A percentile compares a stretch with the other conserved stretches of the same genome.
These are phyloP conservation scores for Wickerhamiella kurtzmanii DNA, from an alignment of 805 yeast species.

Conservation along the genomic window DNA sequence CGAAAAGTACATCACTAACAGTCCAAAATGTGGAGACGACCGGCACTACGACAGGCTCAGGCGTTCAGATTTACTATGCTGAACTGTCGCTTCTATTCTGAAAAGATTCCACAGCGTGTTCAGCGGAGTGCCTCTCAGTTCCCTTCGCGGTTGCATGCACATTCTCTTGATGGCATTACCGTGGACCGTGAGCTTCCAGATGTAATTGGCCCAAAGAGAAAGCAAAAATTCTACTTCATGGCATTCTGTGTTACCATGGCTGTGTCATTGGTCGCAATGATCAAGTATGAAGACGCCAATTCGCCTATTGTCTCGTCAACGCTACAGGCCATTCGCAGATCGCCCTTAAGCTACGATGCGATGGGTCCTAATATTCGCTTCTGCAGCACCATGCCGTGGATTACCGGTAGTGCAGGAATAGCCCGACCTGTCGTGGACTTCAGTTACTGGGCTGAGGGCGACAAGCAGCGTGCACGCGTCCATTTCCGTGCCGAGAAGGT, in stretches of 20 bases:
- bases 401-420: conserved; percentile 70
- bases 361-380: conserved; percentile 70
- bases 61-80: not conserved
- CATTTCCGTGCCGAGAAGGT: conserved; percentile 60
- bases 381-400: conserved; percentile 74
- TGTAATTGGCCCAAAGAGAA: conserved; percentile 33
- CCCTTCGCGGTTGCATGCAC: not conserved
- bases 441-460: conserved; percentile 56
- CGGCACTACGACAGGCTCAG: not conserved
- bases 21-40: not conserved
- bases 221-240: conserved; percentile 41
- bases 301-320: conserved; percentile 85
- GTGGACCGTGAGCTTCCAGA: conserved; percentile 68
- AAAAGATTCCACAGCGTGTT: not conserved
- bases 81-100: not conserved
- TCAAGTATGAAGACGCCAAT: conserved; percentile 85
- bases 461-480: conserved; percentile 38
- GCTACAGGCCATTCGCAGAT: conserved; percentile 70
- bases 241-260: conserved; percentile 43
- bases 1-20: no score
- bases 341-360: conserved; percentile 43
- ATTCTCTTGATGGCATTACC: conserved; percentile 35
- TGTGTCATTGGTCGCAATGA: conserved; percentile 46
- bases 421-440: conserved; percentile 72
- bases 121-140: not conserved